These are phyloP conservation scores for Cercospora canescens DNA, from an alignment of 2,329 filamentous ascomycete genomes.

Conservation along the genomic window DNA sequence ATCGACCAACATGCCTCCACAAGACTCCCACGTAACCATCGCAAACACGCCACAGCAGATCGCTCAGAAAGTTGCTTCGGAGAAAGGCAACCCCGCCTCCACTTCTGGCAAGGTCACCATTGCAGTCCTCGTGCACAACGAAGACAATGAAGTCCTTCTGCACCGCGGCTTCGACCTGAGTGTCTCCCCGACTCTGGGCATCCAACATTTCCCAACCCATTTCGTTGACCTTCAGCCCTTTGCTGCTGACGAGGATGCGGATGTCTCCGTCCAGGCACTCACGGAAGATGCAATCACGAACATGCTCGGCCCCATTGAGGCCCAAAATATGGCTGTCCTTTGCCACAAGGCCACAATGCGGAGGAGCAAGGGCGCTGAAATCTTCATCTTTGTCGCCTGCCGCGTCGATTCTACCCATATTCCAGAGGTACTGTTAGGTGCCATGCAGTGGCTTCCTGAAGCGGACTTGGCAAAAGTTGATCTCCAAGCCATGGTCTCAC, in stretches of 20 bases:
- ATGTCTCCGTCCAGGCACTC: not conserved
- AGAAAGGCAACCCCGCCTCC: not conserved
- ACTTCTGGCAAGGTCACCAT: not conserved
- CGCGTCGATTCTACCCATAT: not conserved
- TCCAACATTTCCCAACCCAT: not conserved
- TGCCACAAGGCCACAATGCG: not conserved
- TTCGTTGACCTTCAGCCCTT: not conserved
- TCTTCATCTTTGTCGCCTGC: not conserved
- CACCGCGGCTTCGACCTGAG: not conserved
- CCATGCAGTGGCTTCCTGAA: slow-evolving; percentile 13
- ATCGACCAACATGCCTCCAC: not conserved
- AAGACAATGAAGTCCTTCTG: slow-evolving; percentile 6
- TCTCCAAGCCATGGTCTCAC: not conserved
- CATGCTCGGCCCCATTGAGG: slow-evolving; percentile 6
- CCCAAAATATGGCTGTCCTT: not conserved
- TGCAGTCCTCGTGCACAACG: not conserved
- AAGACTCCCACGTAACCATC: not conserved
- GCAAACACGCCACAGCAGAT: slow-evolving; percentile 6
- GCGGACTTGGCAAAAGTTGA: not conserved
- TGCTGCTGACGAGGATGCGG: not conserved
- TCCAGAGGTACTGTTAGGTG: not conserved
- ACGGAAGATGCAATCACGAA: not conserved
- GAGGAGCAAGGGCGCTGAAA: not conserved
- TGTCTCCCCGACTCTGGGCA: not conserved
- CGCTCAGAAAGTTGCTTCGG: not conserved